phyloP scores from a whole-genome alignment of 208 protist species.

The Naegleria lovaniensis region DNA sequence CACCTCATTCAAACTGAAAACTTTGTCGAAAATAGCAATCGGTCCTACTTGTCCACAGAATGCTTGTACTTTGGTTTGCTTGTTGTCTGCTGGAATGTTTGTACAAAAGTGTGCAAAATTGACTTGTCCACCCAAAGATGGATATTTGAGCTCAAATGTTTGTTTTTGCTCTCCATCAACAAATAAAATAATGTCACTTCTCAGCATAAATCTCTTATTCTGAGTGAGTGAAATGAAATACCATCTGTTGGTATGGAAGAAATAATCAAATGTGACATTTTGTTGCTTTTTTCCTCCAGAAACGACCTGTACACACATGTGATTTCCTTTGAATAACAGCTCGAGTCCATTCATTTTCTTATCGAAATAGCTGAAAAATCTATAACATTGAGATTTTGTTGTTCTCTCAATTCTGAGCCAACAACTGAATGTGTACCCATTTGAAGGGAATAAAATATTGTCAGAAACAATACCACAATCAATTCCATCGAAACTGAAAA shows the following conservation, averaged over 20 bases:
- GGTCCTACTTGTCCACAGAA: constrained; percentile 18
- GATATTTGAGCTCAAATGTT: constrained; percentile 6
- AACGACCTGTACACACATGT: not conserved
- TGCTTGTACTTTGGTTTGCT: not conserved
- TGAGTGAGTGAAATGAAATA: not conserved
- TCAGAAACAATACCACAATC: not conserved
- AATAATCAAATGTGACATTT: not conserved
- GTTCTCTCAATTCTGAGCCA: constrained; percentile 25
- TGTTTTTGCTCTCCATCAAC: constrained; percentile 22
- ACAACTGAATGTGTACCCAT: constrained; percentile 10
- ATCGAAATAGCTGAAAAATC: constrained; percentile 18
- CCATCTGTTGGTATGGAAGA: constrained; percentile 25
- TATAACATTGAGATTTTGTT: not conserved
- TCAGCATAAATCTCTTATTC: not conserved
- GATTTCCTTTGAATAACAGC: not conserved
- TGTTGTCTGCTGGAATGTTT: not conserved
- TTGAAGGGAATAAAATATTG: not conserved
- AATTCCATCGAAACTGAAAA: constrained; percentile 23
- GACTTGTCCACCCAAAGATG: not conserved
- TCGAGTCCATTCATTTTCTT: constrained; percentile 1
- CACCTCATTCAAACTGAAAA: not conserved
- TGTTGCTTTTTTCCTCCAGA: not conserved
- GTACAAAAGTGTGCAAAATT: constrained; percentile 8
- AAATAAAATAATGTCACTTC: not conserved
- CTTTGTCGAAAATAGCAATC: constrained; percentile 14